Evolutionary conservation across 352 stramenopile genomes (phyloP), one percentile per base, ranked within the genome.

Genomic region (Nothophytophthora sp.): DNA sequence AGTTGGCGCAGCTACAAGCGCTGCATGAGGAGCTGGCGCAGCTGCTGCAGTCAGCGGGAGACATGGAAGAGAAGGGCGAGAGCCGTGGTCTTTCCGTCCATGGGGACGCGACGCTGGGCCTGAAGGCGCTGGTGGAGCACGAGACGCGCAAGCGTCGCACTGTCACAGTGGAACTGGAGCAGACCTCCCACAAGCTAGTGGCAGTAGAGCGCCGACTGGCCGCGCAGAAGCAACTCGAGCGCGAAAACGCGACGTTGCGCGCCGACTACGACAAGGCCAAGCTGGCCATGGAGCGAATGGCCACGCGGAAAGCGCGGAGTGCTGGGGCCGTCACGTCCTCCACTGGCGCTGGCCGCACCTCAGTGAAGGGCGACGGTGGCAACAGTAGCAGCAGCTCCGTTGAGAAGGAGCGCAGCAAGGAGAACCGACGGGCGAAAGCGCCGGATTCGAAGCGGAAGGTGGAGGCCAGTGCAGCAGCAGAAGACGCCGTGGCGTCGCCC

Each of bases 251-350:
- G 1, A 68, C 51, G 38, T 57, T 91, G n/a, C 75, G 72, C 20
- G 55, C 59, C n/a, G 68, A 91, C 37, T 79, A 81, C 47, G 75
- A 86, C 35, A 79, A 76, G 45, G 70, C 75, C 6, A 81, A 84
- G 45, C 52, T 77, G 49, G 63, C 74, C 1, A 88, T 90, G 80
- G 78, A 89, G 39, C 76, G 77, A 0, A 86, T 87, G 59, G 53
- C 63, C 29, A 66, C 41, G 36, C 53, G 63, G 15, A 69, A 60
- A 33, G 45, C 30, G 5, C 69, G 69, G 27, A 73, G 30, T 51
- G 32, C 64, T 15, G 12, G 18, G 30, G 52, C 47, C 24, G 19
- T 40, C 19, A 20, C 34, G 20, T 60, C 30, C 1, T n/a, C n/a
- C n/a, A n/a, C n/a, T n/a, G n/a, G n/a, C n/a, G n/a, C n/a, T n/a